phyloP scores from a whole-genome alignment of 2,329 filamentous ascomycete species.

The Ophiostoma perfectum region DNA sequence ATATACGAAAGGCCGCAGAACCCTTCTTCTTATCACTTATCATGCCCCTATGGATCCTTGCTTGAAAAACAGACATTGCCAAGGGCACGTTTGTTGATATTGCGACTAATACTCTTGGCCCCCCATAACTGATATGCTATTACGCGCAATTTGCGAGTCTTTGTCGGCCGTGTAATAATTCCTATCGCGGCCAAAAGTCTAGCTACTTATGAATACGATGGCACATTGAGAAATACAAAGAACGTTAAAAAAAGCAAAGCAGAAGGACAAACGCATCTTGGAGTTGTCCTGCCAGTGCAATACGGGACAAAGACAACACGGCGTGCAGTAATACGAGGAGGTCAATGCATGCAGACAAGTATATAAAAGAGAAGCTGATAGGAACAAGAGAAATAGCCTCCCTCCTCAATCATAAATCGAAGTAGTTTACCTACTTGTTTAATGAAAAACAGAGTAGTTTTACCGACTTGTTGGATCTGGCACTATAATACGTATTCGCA shows the following conservation, averaged over 20 bases:
- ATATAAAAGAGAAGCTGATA: too few species aligned
- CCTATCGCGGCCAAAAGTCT: background rate
- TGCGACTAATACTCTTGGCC: constrained; percentile 11
- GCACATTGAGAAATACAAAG: background rate
- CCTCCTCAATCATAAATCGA: too few species aligned
- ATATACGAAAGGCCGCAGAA: background rate
- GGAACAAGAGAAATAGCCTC: too few species aligned
- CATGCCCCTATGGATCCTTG: background rate
- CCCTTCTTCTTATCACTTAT: background rate
- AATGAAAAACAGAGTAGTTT: too few species aligned
- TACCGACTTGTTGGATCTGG: too few species aligned
- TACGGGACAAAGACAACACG: too few species aligned
- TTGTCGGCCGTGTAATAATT: constrained; percentile 10
- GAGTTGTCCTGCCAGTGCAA: too few species aligned
- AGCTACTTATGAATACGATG: background rate
- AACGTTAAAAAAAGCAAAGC: background rate
- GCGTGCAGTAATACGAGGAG: too few species aligned
- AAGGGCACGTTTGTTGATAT: background rate
- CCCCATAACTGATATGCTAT: constrained; percentile 1
- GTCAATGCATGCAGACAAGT: too few species aligned
- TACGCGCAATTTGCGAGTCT: background rate
- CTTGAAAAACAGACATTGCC: background rate
- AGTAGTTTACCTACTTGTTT: too few species aligned
- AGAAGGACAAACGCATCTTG: background rate
- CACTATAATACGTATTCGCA: too few species aligned